phyloP scores from a whole-genome alignment of 192 early-diverging fungal species.

The Chytriomyces sp. region DNA sequence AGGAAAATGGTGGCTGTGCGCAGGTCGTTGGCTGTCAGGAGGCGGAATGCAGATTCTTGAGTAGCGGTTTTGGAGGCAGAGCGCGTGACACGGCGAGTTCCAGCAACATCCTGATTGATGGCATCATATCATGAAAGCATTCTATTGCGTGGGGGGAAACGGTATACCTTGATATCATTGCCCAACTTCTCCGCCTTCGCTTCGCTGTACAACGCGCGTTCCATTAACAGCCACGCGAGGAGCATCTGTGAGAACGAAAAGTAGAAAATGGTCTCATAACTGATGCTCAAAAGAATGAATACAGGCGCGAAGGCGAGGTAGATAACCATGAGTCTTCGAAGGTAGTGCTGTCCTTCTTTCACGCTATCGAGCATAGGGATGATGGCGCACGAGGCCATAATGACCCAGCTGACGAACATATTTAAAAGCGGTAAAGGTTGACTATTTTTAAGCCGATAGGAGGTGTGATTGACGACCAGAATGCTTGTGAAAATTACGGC shows the following conservation, averaged over 20 bases:
- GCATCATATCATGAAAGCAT: not conserved
- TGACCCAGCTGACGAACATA: constrained; percentile 64
- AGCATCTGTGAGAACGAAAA: constrained; percentile 74
- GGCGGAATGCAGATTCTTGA: not conserved
- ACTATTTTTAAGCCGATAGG: constrained; percentile 56
- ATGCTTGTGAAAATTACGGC: constrained; percentile 56
- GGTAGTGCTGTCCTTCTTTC: constrained; percentile 67
- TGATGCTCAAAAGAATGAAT: constrained; percentile 83
- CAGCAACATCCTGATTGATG: not conserved
- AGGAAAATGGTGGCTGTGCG: constrained; percentile 65
- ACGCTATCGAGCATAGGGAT: constrained; percentile 69
- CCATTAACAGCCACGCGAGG: constrained; percentile 77
- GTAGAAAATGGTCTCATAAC: constrained; percentile 88
- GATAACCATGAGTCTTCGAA: constrained; percentile 78
- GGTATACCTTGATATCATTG: constrained; percentile 18
- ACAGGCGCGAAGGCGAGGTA: constrained; percentile 86
- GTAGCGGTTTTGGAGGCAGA: not conserved
- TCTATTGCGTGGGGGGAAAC: not conserved
- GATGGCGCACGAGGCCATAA: constrained; percentile 53
- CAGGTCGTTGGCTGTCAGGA: constrained; percentile 30
- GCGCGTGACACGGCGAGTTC: constrained; percentile 8
- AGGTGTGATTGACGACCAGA: constrained; percentile 64
- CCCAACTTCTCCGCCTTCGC: constrained; percentile 18
- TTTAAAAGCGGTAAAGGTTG: constrained; percentile 72
- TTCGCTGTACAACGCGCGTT: constrained; percentile 49